Evolutionary conservation across 2,329 filamentous ascomycete species (phyloP).

Genomic region (Colletotrichum tabaci): DNA sequence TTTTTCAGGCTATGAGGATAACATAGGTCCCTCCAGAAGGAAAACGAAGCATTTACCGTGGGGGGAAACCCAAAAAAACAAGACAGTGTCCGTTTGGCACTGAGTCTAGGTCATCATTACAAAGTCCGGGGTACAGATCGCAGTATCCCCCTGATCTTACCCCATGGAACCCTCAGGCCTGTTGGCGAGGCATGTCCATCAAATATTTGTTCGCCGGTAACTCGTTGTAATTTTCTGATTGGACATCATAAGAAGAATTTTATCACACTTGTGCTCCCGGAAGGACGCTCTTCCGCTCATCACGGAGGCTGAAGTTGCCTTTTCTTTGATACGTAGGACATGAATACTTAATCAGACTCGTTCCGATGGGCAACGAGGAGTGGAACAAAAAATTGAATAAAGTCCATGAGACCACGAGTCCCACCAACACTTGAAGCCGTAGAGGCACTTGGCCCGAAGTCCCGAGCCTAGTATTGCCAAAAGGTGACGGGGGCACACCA

Average conservation of each 20-base stretch:
- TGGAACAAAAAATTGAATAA: neutral
- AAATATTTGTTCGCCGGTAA: neutral
- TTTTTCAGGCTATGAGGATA: neutral
- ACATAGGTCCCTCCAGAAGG: neutral
- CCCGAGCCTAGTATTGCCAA: slow-evolving; percentile 5
- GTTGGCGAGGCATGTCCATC: neutral
- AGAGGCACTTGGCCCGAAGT: slow-evolving; percentile 34
- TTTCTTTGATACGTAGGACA: too few relatives aligned
- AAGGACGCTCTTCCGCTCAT: neutral
- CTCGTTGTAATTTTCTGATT: neutral
- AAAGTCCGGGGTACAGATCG: neutral
- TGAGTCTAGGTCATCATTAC: neutral
- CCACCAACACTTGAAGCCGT: neutral
- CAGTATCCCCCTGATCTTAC: neutral
- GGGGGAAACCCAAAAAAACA: neutral
- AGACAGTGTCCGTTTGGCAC: rapidly evolving
- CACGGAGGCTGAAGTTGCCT: neutral
- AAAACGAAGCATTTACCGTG: neutral
- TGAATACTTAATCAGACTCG: neutral
- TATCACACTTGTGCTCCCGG: neutral
- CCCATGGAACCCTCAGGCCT: neutral
- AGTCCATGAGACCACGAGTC: neutral
- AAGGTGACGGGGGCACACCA: slow-evolving; percentile 18
- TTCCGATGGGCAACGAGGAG: neutral
- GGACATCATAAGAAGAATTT: neutral